Base-by-base conservation (phyloP, 1,284 basidiomycete species). In the Trichosporon sp. region DNA sequence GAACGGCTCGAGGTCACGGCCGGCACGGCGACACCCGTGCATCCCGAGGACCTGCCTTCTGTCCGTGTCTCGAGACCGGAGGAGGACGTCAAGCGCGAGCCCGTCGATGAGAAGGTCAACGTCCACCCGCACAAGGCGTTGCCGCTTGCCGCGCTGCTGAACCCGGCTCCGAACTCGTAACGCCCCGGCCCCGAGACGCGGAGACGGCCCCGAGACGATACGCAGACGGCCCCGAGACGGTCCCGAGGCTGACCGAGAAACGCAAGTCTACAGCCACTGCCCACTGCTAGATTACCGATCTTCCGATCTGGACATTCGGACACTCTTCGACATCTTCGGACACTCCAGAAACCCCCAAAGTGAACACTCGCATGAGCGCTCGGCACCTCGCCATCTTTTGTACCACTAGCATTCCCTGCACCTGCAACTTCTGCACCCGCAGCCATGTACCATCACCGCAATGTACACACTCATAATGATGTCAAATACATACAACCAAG, bases 401-500 rank as follows among this genome's bases (percentile, higher is more conserved):
- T 54, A 54, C 48, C 21, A 54, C 21, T 26, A 54, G 48, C 48
- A 54, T 54, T 40, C 38, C 46, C 46, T 48, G 46, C 46, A 48
- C n/a, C 38, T 40, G 38, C 38, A 48, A 46, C 35, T 7, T 35
- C 35, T 35, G 35, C 35, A 35, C 3, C 16, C 46, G 46, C 46
- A 48, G 46, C 31, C 56, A n/a, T 59, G 59, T 61, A 61, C 59
- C 59, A 61, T n/a, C 8, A 61, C 32, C 59, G 56, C 59, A 61
- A 35, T 61, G 31, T 35, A 61, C 8, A 35, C 59, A 35, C 59
- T 35, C 59, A 61, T 61, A n/a, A 61, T 61, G 14, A 61, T 61
- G 31, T 61, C 59, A 61, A n/a, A 46, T 46, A 66, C 40, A 66
- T 46, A 66, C 40, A 66, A 66, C 40, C 38, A 43, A 26, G 31